Conservation (phyloP, 257 asterid genomes). For the Penstemon newberryi region DNA sequence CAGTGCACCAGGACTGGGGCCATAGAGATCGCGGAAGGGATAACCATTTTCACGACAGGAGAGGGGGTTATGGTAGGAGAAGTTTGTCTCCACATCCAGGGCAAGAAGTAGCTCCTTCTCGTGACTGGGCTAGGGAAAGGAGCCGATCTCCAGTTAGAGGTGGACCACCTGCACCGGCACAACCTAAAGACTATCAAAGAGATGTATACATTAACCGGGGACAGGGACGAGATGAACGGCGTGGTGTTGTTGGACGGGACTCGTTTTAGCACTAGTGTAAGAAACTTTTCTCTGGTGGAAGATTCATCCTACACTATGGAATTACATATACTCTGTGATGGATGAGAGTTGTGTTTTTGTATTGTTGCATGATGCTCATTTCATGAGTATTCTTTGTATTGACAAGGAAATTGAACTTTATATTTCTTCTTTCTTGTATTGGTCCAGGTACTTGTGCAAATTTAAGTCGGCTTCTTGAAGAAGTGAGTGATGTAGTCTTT, state of each 20-base stretch:
- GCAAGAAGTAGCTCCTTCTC: constrained; percentile 42
- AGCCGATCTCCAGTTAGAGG: constrained; percentile 75
- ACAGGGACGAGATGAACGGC: constrained; percentile 59
- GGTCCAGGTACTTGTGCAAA: not conserved
- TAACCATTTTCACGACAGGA: constrained; percentile 46
- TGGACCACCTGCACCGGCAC: constrained; percentile 23
- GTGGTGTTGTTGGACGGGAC: constrained; percentile 45
- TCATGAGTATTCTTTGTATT: not conserved
- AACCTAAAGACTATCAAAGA: constrained; percentile 50
- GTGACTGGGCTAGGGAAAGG: constrained; percentile 70
- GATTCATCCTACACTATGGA: constrained; percentile 5
- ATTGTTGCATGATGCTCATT: not conserved
- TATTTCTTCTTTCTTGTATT: not conserved
- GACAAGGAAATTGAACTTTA: not conserved
- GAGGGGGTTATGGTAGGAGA: constrained; percentile 56
- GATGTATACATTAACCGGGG: constrained; percentile 54
- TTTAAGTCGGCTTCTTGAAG: not conserved
- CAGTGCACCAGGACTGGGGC: constrained; percentile 53
- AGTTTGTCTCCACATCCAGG: constrained; percentile 51
- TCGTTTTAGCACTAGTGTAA: constrained; percentile 37
- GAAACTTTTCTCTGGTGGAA: constrained; percentile 1
- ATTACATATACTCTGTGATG: not conserved
- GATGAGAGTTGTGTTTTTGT: not conserved
- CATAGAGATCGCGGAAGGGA: constrained; percentile 70
- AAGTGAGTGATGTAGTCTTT: too few species aligned